These are phyloP conservation scores for Apiotrichum mycotoxinovorans DNA, from an alignment of 1,284 basidiomycete species.

Conservation along the genomic window DNA sequence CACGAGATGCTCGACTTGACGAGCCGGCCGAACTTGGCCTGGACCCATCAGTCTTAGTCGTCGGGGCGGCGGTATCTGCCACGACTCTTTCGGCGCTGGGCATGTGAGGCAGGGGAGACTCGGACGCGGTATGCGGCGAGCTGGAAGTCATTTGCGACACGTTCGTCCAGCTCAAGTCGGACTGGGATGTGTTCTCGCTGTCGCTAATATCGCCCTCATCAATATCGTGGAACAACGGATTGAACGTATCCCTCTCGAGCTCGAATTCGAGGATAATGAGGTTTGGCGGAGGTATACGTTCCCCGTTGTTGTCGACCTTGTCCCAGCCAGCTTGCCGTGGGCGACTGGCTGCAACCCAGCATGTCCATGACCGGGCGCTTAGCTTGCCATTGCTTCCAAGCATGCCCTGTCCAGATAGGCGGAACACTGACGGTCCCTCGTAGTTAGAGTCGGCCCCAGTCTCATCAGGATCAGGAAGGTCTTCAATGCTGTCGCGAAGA, in stretches of 20 bases:
- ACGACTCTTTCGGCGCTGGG: too few relatives aligned
- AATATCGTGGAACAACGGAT: constrained; percentile 56
- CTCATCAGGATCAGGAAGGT: constrained; percentile 56
- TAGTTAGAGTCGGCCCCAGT: constrained; percentile 31
- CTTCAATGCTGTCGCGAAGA: constrained; percentile 74
- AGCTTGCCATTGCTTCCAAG: not conserved
- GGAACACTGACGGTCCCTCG: constrained; percentile 66
- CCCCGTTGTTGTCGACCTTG: constrained; percentile 30
- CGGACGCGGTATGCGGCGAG: too few relatives aligned
- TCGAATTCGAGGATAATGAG: constrained; percentile 78
- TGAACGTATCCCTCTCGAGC: constrained; percentile 66
- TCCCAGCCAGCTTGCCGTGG: constrained; percentile 46
- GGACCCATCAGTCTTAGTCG: too few relatives aligned
- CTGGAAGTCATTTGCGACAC: not conserved
- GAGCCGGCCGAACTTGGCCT: not conserved
- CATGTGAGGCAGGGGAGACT: too few relatives aligned
- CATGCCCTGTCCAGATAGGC: constrained; percentile 56
- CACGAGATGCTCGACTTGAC: not conserved
- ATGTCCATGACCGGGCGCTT: constrained; percentile 61
- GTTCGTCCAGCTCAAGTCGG: not conserved
- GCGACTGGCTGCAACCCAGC: constrained; percentile 78
- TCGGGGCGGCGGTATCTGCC: too few relatives aligned
- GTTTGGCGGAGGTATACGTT: constrained; percentile 30
- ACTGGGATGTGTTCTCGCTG: not conserved
- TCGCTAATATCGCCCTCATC: not conserved